A percentile compares a stretch with the other conserved stretches of the same genome.
These are phyloP conservation scores for Stemphylium vesicarium DNA, from an alignment of 2,329 filamentous ascomycete species.

Conservation along the genomic window DNA sequence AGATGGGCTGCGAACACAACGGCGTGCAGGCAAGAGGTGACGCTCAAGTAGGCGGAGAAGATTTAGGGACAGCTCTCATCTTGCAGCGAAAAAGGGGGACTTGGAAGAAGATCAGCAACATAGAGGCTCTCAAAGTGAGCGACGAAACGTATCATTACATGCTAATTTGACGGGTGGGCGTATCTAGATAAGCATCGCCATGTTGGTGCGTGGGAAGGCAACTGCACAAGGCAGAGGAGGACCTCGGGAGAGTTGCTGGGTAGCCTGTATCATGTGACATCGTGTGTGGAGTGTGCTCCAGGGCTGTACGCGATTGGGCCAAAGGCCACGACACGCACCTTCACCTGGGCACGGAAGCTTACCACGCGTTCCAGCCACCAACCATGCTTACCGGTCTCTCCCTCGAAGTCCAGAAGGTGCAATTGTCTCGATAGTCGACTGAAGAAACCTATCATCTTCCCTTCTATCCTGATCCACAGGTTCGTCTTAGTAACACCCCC, in stretches of 20 bases:
- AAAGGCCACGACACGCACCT: slow-evolving; percentile 8
- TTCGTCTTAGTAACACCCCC: neutral
- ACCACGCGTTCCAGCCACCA: neutral
- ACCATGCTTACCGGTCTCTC: neutral
- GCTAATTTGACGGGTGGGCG: no score
- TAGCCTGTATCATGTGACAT: neutral
- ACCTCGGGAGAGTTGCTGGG: no score
- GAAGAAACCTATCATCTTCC: neutral
- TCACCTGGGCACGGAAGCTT: neutral
- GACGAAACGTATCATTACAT: no score
- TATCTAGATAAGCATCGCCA: no score
- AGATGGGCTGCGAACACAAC: neutral
- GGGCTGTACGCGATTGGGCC: slow-evolving; percentile 12
- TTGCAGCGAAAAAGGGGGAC: no score
- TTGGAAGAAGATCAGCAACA: no score
- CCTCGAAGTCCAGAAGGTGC: neutral
- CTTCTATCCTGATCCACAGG: neutral
- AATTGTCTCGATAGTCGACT: neutral
- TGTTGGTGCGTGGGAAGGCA: no score
- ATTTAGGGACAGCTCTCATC: no score
- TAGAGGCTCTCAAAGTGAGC: no score
- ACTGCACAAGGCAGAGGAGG: no score
- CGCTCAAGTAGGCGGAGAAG: no score
- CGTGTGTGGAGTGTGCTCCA: slow-evolving; percentile 8
- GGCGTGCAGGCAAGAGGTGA: neutral